Conservation (phyloP, 148 eudicot species). For the Arctostaphylos glauca region DNA sequence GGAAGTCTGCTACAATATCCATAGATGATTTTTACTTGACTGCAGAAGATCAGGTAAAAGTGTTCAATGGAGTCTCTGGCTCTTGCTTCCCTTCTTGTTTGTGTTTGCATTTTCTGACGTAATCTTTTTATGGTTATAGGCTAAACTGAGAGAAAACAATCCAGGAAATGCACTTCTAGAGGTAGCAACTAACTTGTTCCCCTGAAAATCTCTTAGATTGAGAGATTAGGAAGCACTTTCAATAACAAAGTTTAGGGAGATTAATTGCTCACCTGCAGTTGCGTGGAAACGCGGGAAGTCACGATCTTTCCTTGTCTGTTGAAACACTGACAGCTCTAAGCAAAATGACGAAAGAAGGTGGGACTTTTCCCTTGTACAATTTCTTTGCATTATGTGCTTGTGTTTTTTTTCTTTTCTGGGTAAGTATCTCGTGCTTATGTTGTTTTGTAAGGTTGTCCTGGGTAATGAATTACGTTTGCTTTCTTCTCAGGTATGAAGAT, state of each 20-base stretch:
- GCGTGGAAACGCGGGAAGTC: constrained; percentile 99
- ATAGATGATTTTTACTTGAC: constrained; percentile 98
- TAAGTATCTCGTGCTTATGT: not conserved
- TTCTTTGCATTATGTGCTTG: constrained; percentile 1
- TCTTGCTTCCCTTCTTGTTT: constrained; percentile 14
- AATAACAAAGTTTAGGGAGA: constrained; percentile 9
- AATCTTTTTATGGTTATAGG: constrained; percentile 42
- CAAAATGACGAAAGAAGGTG: constrained; percentile 85
- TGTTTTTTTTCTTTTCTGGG: not conserved
- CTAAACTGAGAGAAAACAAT: constrained; percentile 74
- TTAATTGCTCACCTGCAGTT: constrained; percentile 41
- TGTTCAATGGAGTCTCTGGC: constrained; percentile 14
- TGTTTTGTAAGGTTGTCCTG: not conserved
- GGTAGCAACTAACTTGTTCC: constrained; percentile 35
- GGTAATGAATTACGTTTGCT: constrained; percentile 3
- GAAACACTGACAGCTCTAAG: constrained; percentile 77
- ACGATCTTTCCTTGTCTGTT: constrained; percentile 77
- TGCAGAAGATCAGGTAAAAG: constrained; percentile 78
- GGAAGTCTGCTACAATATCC: constrained; percentile 88
- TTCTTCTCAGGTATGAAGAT: constrained; percentile 67
- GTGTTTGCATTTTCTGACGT: constrained; percentile 22
- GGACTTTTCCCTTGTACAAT: constrained; percentile 11
- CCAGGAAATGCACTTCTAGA: constrained; percentile 85
- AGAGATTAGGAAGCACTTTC: not conserved
- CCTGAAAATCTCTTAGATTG: constrained; percentile 1